A percentile compares a stretch with the other conserved stretches of the same genome.
These are phyloP conservation scores for Torulaspora globosa DNA, from an alignment of 1,139 yeast genomes.

Conservation along the genomic window DNA sequence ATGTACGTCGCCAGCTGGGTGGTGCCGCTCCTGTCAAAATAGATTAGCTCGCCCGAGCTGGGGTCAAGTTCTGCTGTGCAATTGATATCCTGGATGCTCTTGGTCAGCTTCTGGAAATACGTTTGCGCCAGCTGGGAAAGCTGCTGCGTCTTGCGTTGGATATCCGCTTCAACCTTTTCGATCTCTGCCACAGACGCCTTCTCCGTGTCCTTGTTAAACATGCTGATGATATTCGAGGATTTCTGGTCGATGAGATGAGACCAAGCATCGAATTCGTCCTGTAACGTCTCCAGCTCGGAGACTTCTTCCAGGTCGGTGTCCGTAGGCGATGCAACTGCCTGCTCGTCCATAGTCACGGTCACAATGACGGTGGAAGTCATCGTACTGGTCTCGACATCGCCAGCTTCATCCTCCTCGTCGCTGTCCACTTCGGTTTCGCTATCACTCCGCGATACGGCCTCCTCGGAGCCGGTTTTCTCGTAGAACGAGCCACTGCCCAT, in stretches of 20 bases:
- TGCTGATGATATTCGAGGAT: constrained; percentile 16
- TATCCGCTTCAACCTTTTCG: constrained; percentile 38
- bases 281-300: constrained; percentile 19
- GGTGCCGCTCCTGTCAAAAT: constrained; percentile 37
- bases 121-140: constrained; percentile 44
- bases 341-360: constrained; percentile 12
- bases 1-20: constrained; percentile 39
- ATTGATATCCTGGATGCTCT: constrained; percentile 47
- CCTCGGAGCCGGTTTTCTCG: constrained; percentile 1
- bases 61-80: constrained; percentile 46
- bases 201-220: constrained; percentile 32
- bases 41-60: constrained; percentile 40
- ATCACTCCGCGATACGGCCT: constrained; percentile 2
- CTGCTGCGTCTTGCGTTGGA: constrained; percentile 43
- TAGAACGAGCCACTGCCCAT: constrained; percentile 10
- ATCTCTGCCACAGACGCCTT: constrained; percentile 40
- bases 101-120: constrained; percentile 47
- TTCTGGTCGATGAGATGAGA: constrained; percentile 21
- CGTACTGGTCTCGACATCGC: constrained; percentile 14
- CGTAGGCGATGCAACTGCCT: constrained; percentile 11
- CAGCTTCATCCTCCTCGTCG: constrained; percentile 11
- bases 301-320: constrained; percentile 11
- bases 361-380: constrained; percentile 11
- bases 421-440: constrained; percentile 8
- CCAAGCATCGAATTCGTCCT: constrained; percentile 25